Base-by-base conservation (phyloP, 352 stramenopile genomes). In the Pythium plurisporium region DNA sequence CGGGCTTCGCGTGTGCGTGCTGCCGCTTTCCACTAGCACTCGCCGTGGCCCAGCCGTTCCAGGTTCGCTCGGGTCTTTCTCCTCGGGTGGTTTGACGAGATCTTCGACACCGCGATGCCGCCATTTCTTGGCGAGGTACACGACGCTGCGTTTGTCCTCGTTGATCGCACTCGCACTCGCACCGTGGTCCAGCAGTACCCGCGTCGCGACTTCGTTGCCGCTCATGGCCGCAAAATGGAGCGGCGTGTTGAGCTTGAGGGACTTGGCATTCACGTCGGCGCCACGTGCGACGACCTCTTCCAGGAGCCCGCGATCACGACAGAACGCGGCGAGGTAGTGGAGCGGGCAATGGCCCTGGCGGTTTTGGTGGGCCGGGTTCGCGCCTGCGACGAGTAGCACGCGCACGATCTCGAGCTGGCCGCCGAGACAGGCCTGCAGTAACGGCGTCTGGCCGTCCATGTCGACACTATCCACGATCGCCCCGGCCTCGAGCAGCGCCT, bases 51-150 rank as follows among this genome's bases (percentile, higher is more conserved):
- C 37, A 23, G 15, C 31, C 17, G 38, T 23, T 19, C 43, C 41
- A n/a, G n/a, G n/a, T n/a, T n/a, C n/a, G 20, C 17, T 10, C 23
- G 53, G 27, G 5, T 52, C 46, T 30, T 53, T 44, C 6, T 82
- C 65, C 8, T 86, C 74, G 3, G 70, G 72, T 19, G 71, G 74
- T 36, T 73, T 79, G 6, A 87, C 69, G 2, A 87, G 58, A 33
- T 80, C 75, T 54, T 87, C 76, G 0, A 87, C 76, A 0, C 48
- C 59, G n/a, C 70, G 67, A 62, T 86, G 74, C 8, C 75, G 65
- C 81, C 81, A 91, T 56, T 91, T 88, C 63, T 87, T 85, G 20
- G 79, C 76, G 12, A 91, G 50, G 33, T 88, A 91, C 34, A 91
- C 68, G 12, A 87, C 79, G 33, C 72, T 91, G 26, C 70, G 67